These are phyloP conservation scores for Onygenales sp. DNA, from an alignment of 2,329 filamentous ascomycete species.

Conservation along the genomic window DNA sequence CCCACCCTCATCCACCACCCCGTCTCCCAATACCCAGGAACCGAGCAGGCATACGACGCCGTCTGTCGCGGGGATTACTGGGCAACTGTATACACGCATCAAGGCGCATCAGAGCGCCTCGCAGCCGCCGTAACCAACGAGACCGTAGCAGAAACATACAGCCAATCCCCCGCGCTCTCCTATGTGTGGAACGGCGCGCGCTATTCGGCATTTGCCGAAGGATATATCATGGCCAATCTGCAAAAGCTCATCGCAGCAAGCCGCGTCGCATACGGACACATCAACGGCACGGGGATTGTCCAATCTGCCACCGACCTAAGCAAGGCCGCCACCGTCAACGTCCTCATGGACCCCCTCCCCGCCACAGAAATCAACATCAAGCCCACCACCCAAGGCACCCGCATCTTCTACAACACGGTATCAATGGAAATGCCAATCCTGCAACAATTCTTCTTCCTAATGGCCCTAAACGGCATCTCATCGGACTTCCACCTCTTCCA, in stretches of 20 bases:
- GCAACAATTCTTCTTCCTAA: constrained; percentile 41
- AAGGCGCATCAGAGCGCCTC: constrained; percentile 31
- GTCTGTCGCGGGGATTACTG: constrained; percentile 29
- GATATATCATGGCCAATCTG: constrained; percentile 23
- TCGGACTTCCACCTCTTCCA: constrained; percentile 28
- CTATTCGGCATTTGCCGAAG: constrained; percentile 31
- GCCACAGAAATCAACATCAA: constrained; percentile 30
- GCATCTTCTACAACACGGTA: constrained; percentile 38
- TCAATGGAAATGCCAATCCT: constrained; percentile 38
- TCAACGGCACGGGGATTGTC: constrained; percentile 23
- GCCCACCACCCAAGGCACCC: constrained; percentile 31
- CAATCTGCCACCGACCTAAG: constrained; percentile 17
- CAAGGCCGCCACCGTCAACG: constrained; percentile 23
- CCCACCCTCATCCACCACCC: constrained; percentile 17
- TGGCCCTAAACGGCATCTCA: constrained; percentile 37
- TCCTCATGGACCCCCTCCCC: constrained; percentile 31
- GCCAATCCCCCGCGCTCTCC: constrained; percentile 26
- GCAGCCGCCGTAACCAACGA: constrained; percentile 26
- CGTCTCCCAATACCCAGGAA: too few relatives aligned
- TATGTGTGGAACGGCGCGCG: constrained; percentile 39
- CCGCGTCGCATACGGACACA: constrained; percentile 23
- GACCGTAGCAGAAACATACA: constrained; percentile 24
- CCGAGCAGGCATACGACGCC: constrained; percentile 14
- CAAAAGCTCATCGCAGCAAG: constrained; percentile 24
- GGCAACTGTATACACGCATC: constrained; percentile 22